These are phyloP conservation scores for Solanum pimpinellifolium DNA, from an alignment of 257 asterid genomes.

Conservation along the genomic window DNA sequence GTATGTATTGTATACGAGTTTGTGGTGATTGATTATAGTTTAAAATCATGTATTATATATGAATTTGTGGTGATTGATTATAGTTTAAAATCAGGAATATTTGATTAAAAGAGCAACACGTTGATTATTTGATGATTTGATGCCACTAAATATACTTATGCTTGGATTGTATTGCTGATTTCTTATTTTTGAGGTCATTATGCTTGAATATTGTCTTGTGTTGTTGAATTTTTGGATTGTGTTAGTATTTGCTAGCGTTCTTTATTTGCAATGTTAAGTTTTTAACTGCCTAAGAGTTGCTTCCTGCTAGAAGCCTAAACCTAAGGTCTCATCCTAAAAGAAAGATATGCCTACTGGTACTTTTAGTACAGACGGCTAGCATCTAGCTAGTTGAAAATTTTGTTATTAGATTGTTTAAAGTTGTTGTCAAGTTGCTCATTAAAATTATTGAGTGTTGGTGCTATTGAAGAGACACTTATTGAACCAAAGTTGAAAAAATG, in stretches of 20 bases:
- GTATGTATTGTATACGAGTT: background rate
- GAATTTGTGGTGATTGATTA: background rate
- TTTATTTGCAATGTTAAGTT: background rate
- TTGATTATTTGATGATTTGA: background rate
- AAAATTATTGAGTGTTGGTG: background rate
- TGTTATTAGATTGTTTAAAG: background rate
- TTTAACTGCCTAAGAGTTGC: background rate
- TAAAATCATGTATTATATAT: too few relatives aligned
- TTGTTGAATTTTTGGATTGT: background rate
- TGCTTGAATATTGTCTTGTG: background rate
- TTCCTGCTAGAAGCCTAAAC: too few relatives aligned
- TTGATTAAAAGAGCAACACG: background rate
- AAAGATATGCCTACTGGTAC: too few relatives aligned
- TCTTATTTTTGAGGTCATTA: background rate
- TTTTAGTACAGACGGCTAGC: background rate
- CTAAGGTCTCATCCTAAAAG: too few relatives aligned
- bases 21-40: background rate
- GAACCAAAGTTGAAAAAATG: background rate
- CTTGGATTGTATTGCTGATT: background rate
- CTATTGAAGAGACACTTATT: background rate
- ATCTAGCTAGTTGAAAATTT: background rate
- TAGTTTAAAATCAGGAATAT: background rate
- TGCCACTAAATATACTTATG: background rate
- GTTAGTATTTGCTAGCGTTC: background rate
- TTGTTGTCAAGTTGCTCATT: background rate